Base-by-base conservation (phyloP, 257 asterid genomes). In the Capsicum pubescens region DNA sequence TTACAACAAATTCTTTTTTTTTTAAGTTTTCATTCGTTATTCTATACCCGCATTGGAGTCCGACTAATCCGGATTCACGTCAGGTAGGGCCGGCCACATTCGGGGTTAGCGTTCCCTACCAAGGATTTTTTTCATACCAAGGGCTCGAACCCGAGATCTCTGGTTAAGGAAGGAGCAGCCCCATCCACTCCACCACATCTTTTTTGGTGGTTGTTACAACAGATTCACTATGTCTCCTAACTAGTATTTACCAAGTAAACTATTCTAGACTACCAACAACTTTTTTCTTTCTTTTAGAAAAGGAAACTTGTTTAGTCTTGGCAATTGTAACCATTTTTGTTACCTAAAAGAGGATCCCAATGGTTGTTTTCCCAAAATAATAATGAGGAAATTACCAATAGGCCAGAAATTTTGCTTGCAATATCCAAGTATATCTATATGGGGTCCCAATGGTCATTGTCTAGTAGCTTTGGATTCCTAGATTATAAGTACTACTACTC, bases 381-480 rank as follows among this genome's bases (percentile, higher is more conserved):
- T 17, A 7, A 21, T 15, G 77, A 16, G 54, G 14, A 1, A 39
- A 54, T 39, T 39, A 26, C 48, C 77, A 39, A 5, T 3, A 68
- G 26, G 14, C 8, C 79, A 42, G 14, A 42, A 70, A 44, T 44
- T 44, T 71, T 17, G 36, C 17, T 44, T 17, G 58, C 79, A 71
- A 44, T 71, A 44, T 71, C 79, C 44, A 1, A 3, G 79, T 66
- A 32, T 66, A 66, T 66, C 72, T 66, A 66, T 66, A 66, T 66
- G 17, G 79, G 35, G 79, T 71, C 79, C 79, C 79, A 44, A 71
- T 69, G 77, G 77, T 68, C 77, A 68, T 2, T 15, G 19, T 70
- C 57, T 44, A 7, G 58, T 19, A 44, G 79, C 57, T 71, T 71
- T 71, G 79, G 79, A 71, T 71, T 71, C 79, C 79, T 44, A 71